A percentile compares a stretch with the other conserved stretches of the same genome.
Evolutionary conservation across 495 filamentous ascomycete species (phyloP).

Genomic region (Penicillium maclennaniae): DNA sequence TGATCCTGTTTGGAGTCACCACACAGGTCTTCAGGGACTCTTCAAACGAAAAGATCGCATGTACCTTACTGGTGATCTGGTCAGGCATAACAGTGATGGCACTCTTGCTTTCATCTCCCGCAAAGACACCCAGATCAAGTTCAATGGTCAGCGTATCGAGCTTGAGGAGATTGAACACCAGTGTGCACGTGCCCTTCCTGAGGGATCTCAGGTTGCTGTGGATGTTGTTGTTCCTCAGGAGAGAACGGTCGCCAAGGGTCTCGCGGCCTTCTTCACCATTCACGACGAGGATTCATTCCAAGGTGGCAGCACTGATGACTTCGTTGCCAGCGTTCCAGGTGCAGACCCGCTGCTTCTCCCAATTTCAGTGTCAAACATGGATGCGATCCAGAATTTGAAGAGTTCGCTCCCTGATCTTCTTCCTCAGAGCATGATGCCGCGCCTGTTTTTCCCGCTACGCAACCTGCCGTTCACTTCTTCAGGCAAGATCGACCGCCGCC

Average conservation of each 20-base stretch:
- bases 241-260: constrained; percentile 32
- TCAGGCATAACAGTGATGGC: constrained; percentile 51
- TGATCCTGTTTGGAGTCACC: constrained; percentile 46
- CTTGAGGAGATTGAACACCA: constrained; percentile 64
- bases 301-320: constrained; percentile 19
- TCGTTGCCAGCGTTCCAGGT: constrained; percentile 16
- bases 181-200: constrained; percentile 28
- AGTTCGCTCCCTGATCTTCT: constrained; percentile 31
- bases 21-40: constrained; percentile 21
- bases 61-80: constrained; percentile 52
- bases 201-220: constrained; percentile 37
- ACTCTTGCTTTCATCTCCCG: constrained; percentile 52
- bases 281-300: constrained; percentile 16
- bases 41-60: constrained; percentile 30
- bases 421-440: constrained; percentile 58
- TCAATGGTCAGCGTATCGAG: constrained; percentile 64
- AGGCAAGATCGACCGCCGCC: constrained; percentile 59
- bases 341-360: constrained; percentile 31
- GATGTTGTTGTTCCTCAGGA: constrained; percentile 40
- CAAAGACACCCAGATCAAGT: constrained; percentile 62
- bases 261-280: constrained; percentile 43
- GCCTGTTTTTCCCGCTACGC: constrained; percentile 55
- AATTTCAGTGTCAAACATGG: constrained; percentile 29
- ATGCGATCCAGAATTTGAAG: constrained; percentile 33
- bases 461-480: constrained; percentile 54